Evolutionary conservation across 305 asterid genomes (phyloP).

Genomic region (Solanum hybrid): DNA sequence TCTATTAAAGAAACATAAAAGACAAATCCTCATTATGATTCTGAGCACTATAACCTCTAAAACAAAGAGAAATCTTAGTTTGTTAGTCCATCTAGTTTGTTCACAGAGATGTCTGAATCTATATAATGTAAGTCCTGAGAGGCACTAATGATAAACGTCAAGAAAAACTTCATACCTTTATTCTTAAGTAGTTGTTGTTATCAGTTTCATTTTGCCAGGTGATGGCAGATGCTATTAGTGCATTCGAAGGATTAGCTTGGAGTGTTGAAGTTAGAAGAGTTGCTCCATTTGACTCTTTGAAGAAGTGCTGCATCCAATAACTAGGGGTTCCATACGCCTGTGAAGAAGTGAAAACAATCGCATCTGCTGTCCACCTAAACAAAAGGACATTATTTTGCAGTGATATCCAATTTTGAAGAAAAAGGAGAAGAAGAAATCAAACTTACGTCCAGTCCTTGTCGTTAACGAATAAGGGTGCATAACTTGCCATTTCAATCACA

Average conservation of each 20-base stretch:
- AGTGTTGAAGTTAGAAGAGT: constrained; percentile 58
- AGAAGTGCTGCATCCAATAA: constrained; percentile 95
- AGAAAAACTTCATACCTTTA: constrained; percentile 38
- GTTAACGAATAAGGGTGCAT: constrained; percentile 83
- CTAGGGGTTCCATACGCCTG: constrained; percentile 79
- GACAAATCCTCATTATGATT: background rate
- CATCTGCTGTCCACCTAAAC: constrained; percentile 73
- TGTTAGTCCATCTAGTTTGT: background rate
- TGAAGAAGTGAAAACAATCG: constrained; percentile 75
- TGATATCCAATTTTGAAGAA: background rate
- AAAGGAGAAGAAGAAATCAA: background rate
- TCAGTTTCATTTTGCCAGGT: constrained; percentile 41
- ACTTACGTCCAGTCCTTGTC: constrained; percentile 49
- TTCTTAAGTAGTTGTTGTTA: constrained; percentile 36
- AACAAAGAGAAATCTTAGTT: background rate
- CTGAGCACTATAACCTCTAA: background rate
- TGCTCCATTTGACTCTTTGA: constrained; percentile 84
- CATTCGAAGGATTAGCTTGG: constrained; percentile 29
- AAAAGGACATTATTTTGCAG: background rate
- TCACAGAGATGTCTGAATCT: background rate
- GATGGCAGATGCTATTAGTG: constrained; percentile 71
- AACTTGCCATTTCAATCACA: constrained; percentile 76
- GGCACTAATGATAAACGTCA: background rate
- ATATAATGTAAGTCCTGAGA: background rate
- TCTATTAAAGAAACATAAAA: background rate